phyloP scores from a whole-genome alignment of 345 rosid species.

The Murraya paniculata region DNA sequence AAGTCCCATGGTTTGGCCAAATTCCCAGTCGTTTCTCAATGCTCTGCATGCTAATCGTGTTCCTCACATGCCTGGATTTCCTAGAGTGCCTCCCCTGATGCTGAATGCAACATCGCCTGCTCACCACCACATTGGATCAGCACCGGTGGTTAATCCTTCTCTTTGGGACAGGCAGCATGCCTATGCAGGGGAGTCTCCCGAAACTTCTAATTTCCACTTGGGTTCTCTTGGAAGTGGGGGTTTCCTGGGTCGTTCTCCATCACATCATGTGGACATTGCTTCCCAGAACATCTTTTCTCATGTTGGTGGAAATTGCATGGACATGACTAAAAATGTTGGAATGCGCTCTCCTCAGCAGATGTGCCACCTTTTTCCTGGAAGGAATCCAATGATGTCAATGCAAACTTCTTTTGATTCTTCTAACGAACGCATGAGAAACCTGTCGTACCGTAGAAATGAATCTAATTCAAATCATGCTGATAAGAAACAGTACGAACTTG shows the following conservation, averaged over 20 bases:
- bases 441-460: conserved; percentile 76
- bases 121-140: conserved; percentile 84
- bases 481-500: conserved; percentile 89
- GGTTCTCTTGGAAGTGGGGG: conserved; percentile 69
- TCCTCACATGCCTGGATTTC: conserved; percentile 58
- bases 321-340: conserved; percentile 53
- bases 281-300: conserved; percentile 54
- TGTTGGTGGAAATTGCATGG: conserved; percentile 53
- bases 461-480: conserved; percentile 61
- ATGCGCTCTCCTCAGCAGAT: conserved; percentile 71
- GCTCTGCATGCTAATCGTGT: conserved; percentile 54
- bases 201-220: conserved; percentile 64
- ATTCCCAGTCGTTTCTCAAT: conserved; percentile 69
- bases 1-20: conserved; percentile 73
- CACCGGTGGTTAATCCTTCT: conserved; percentile 67
- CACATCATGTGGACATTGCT: conserved; percentile 67
- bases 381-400: conserved; percentile 61
- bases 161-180: conserved; percentile 78
- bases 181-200: conserved; percentile 74
- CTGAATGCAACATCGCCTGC: conserved; percentile 56
- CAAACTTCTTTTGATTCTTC: conserved; percentile 67
- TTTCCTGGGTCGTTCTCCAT: conserved; percentile 59
- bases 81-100: conserved; percentile 63
- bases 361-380: conserved; percentile 64
- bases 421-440: conserved; percentile 65